phyloP scores from a whole-genome alignment of 2,329 filamentous ascomycete genomes.

The Stagonosporopsis chrysanthemi region DNA sequence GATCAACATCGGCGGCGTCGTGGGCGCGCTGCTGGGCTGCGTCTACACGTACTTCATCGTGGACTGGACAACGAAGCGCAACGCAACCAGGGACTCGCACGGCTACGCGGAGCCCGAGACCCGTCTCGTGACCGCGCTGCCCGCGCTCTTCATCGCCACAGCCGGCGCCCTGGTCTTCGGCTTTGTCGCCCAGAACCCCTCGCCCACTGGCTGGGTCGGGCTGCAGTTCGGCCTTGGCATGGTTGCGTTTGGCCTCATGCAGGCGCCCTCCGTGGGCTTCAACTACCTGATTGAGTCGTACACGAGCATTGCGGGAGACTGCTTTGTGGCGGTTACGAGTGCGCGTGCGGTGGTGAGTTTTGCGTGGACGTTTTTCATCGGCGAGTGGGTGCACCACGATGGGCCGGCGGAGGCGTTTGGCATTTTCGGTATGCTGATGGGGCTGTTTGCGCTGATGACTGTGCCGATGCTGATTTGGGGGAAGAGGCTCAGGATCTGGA shows the following conservation, averaged over 20 bases:
- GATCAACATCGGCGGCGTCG: slow-evolving; percentile 49
- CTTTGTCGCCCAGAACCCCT: slow-evolving; percentile 50
- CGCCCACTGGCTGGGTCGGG: slow-evolving; percentile 49
- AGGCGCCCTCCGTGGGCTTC: slow-evolving; percentile 54
- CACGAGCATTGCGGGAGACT: slow-evolving; percentile 57
- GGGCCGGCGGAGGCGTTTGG: slow-evolving; percentile 61
- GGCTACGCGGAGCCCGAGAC: slow-evolving; percentile 53
- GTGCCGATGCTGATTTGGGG: slow-evolving; percentile 51
- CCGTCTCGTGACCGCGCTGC: slow-evolving; percentile 50
- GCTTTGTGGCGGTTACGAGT: slow-evolving; percentile 62
- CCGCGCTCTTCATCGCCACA: slow-evolving; percentile 48
- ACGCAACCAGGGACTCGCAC: slow-evolving; percentile 46
- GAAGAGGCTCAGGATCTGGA: slow-evolving; percentile 53
- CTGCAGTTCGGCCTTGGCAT: slow-evolving; percentile 51
- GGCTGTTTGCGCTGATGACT: slow-evolving; percentile 53
- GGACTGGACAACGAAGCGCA: slow-evolving; percentile 49
- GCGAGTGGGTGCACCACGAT: slow-evolving; percentile 54
- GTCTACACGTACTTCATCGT: slow-evolving; percentile 49
- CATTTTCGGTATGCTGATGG: slow-evolving; percentile 62
- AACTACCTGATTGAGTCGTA: slow-evolving; percentile 62
- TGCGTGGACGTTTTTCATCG: slow-evolving; percentile 63
- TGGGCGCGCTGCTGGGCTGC: slow-evolving; percentile 49
- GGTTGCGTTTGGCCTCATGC: slow-evolving; percentile 52
- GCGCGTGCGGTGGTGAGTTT: slow-evolving; percentile 60
- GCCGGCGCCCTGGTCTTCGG: slow-evolving; percentile 51